A percentile compares a stretch with the other conserved stretches of the same genome.
These are phyloP conservation scores for Kwoniella sp. DNA, from an alignment of 768 basidiomycete species.

Conservation along the genomic window DNA sequence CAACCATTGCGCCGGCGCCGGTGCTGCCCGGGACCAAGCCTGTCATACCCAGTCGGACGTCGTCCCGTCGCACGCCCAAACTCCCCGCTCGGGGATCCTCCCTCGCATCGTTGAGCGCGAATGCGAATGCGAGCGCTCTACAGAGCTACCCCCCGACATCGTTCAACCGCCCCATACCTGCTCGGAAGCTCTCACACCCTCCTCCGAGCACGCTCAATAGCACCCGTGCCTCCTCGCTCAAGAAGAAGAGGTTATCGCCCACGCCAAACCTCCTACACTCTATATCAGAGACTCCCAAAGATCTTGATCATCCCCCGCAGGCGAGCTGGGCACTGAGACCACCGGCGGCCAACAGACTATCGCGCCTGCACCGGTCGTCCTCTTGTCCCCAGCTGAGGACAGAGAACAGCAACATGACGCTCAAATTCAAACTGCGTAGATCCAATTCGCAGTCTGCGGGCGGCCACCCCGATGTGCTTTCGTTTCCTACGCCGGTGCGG, in stretches of 20 bases:
- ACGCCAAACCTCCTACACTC: conserved; percentile 4
- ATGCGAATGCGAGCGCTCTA: too few relatives aligned
- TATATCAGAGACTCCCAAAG: conserved; percentile 12
- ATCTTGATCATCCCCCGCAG: conserved; percentile 2
- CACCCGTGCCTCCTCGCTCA: background rate
- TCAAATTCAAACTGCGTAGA: conserved; percentile 6
- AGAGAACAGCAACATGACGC: background rate
- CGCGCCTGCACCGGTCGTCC: background rate
- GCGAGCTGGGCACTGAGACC: conserved; percentile 6
- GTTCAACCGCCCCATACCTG: conserved; percentile 1
- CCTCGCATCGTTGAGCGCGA: background rate
- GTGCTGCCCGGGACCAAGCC: background rate
- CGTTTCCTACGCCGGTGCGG: conserved; percentile 1
- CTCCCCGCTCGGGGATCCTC: conserved; percentile 1
- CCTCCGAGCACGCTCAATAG: background rate
- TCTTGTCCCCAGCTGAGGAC: conserved; percentile 1
- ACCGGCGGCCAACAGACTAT: background rate
- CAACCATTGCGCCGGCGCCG: background rate
- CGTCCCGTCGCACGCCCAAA: background rate
- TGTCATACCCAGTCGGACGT: background rate
- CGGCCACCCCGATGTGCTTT: background rate
- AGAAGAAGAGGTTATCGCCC: conserved; percentile 4
- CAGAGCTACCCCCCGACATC: background rate
- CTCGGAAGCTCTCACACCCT: conserved; percentile 6
- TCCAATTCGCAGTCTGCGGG: conserved; percentile 1